Conservation (phyloP, 306 rosid genomes). For the Malus fusca region DNA sequence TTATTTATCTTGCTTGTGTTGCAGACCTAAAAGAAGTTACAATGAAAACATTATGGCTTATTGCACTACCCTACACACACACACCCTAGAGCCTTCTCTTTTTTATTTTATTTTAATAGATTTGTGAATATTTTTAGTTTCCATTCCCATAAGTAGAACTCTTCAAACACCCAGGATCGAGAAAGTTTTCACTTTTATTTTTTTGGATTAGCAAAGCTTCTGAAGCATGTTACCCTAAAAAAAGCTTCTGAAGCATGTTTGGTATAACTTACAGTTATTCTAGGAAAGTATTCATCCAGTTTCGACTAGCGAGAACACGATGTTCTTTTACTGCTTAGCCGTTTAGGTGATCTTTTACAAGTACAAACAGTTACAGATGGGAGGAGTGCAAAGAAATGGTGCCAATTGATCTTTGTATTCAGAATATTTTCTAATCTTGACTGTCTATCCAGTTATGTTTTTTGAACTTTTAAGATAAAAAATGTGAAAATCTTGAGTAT, state of each 20-base stretch:
- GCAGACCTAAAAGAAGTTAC: slow-evolving; percentile 2
- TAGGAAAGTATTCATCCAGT: neutral
- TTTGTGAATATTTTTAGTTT: neutral
- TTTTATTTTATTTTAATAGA: neutral
- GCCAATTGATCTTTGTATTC: neutral
- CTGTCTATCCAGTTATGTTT: neutral
- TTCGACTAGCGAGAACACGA: neutral
- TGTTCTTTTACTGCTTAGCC: neutral
- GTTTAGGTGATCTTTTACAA: too few species aligned
- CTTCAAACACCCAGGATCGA: neutral
- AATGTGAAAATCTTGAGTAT: slow-evolving; percentile 11
- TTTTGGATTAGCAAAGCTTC: neutral
- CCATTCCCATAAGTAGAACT: neutral
- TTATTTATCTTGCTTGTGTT: neutral
- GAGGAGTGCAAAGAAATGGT: neutral
- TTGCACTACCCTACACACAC: neutral
- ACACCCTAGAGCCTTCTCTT: too few species aligned
- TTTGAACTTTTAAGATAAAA: neutral
- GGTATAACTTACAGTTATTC: neutral
- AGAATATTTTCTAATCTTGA: neutral
- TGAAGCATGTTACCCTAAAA: neutral
- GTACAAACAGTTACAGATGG: neutral
- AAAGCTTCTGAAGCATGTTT: neutral
- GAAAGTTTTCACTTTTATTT: neutral
- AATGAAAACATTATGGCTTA: neutral